These are phyloP conservation scores for Lichtheimia hyalospora DNA, from an alignment of 371 early-diverging fungal species.

Conservation along the genomic window DNA sequence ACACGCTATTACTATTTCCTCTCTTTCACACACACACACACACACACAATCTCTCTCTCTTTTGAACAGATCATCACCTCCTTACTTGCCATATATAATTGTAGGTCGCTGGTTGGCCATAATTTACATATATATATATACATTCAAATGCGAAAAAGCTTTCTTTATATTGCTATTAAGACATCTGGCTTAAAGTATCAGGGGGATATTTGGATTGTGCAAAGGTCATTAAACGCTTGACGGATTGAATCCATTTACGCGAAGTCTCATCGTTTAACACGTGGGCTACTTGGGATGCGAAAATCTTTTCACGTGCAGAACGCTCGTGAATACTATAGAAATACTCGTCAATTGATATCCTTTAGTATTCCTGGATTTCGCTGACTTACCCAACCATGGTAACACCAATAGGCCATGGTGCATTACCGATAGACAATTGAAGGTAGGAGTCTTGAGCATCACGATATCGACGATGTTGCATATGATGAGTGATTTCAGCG, in stretches of 20 bases:
- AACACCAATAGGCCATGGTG: constrained; percentile 99
- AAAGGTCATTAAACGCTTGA: constrained; percentile 96
- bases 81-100: no score
- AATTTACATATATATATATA: no score
- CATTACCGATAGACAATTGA: constrained; percentile 94
- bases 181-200: constrained; percentile 63
- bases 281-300: constrained; percentile 92
- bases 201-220: constrained; percentile 92
- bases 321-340: constrained; percentile 92
- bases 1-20: no score
- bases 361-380: background rate
- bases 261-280: constrained; percentile 97
- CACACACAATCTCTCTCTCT: no score
- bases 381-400: constrained; percentile 73
- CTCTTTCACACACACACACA: no score
- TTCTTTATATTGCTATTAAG: constrained; percentile 21
- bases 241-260: constrained; percentile 98
- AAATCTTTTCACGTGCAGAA: constrained; percentile 95
- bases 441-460: constrained; percentile 94
- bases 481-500: constrained; percentile 82
- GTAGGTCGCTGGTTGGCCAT: no score
- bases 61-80: no score
- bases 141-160: background rate
- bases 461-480: constrained; percentile 88
- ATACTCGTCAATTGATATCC: background rate